These are phyloP conservation scores for Globisporangium nagaii DNA, from an alignment of 352 stramenopile genomes.

Conservation along the genomic window DNA sequence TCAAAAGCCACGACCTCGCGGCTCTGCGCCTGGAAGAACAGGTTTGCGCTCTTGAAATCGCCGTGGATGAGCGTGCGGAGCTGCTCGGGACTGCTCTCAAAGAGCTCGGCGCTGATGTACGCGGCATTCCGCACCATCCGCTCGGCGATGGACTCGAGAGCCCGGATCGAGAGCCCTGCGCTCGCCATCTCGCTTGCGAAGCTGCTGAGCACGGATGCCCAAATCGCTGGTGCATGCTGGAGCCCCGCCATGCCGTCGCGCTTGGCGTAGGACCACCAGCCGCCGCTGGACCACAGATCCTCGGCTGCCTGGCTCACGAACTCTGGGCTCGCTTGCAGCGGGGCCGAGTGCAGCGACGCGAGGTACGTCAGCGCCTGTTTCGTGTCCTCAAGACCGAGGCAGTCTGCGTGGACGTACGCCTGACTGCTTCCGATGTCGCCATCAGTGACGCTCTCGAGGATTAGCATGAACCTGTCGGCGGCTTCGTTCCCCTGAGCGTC, in stretches of 20 bases:
- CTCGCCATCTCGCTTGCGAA: constrained; percentile 18
- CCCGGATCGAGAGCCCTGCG: background rate
- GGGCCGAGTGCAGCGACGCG: constrained; percentile 36
- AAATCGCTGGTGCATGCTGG: constrained; percentile 28
- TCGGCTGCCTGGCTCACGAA: constrained; percentile 21
- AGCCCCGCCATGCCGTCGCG: constrained; percentile 36
- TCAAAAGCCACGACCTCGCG: constrained; percentile 57
- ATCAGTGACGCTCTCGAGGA: constrained; percentile 37
- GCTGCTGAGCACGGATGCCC: constrained; percentile 25
- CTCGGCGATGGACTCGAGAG: constrained; percentile 21
- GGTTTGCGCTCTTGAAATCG: constrained; percentile 69
- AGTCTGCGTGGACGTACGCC: constrained; percentile 29
- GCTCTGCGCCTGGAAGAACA: constrained; percentile 48
- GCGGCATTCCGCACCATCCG: constrained; percentile 40
- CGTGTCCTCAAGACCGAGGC: constrained; percentile 27
- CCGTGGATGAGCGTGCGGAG: constrained; percentile 53
- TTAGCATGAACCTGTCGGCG: constrained; percentile 40
- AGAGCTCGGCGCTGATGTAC: constrained; percentile 46
- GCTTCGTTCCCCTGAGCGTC: constrained; percentile 15
- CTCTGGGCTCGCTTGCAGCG: constrained; percentile 13
- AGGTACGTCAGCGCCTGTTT: constrained; percentile 41
- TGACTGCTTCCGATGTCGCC: background rate
- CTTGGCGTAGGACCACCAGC: constrained; percentile 63
- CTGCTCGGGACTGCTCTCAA: constrained; percentile 9
- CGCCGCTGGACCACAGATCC: constrained; percentile 35